Percentiles rank a stretch among this genome's conserved stretches.
Conservation (phyloP, 169 alveolate genomes). For the Cryptosporidium canis region DNA sequence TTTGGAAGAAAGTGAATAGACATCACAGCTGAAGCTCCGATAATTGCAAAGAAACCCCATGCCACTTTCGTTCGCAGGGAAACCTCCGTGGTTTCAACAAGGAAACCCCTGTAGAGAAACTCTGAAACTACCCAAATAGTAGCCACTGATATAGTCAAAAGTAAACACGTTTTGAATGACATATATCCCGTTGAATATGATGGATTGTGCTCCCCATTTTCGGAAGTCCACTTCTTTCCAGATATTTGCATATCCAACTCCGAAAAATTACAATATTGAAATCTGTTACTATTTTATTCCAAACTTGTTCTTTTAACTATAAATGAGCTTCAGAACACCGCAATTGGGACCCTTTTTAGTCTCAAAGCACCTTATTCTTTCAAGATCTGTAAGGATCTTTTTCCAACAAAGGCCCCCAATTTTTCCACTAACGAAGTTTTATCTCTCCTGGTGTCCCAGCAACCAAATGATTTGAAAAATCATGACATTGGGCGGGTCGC, state of each 20-base stretch:
- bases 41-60: not conserved
- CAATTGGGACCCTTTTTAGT: not conserved
- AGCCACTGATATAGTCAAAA: not conserved
- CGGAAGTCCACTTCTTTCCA: not conserved
- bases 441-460: not conserved
- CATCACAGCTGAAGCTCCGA: not conserved
- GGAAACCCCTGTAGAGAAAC: not conserved
- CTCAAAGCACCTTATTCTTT: not conserved
- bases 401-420: not conserved
- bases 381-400: not conserved
- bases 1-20: slow-evolving; percentile 68
- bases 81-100: not conserved
- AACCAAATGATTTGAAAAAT: not conserved
- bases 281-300: not conserved
- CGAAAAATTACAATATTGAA: not conserved
- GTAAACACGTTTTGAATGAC: not conserved
- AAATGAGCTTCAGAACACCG: not conserved
- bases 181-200: not conserved
- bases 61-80: not conserved
- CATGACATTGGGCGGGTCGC: not conserved
- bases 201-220: not conserved
- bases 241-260: not conserved
- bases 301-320: not conserved
- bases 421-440: not conserved
- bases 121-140: slow-evolving; percentile 20